Evolutionary conservation across 495 filamentous ascomycete species (phyloP), one percentile per base, ranked within the genome.

Genomic region (Hypomontagnella monticulosa): DNA sequence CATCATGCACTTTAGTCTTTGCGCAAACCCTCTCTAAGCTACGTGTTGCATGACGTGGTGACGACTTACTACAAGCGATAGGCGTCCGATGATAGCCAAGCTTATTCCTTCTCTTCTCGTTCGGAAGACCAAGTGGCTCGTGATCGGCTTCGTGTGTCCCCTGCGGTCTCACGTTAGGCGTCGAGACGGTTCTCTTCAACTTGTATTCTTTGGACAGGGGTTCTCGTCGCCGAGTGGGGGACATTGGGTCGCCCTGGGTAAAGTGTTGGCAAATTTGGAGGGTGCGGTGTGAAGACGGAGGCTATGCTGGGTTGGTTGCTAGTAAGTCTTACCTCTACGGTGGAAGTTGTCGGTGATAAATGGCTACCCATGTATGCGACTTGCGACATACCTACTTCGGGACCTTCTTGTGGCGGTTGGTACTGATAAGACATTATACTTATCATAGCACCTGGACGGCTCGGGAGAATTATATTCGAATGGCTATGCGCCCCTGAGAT

Each of bases 41-140:
- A 36, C 58, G 48, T 62, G 53, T 61, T 68, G 46, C 44, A 66
- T 36, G 54, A 42, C 36, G 54, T 50, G 62, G 54, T 27, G 42
- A 36, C 33, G 7, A 88, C 93, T 88, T 84, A 99, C 95, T 91
- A 83, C 95, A 99, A 67, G 95, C 95, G 75, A 98, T 92, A 56
- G 95, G 96, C 34, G 93, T 97, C 58, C 95, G 89, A 82, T 97
- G 94, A 76, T 99, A 99, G 30, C 95, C 95, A 52, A 99, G 83
- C 78, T 96, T 98, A 75, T 98, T 99, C 69, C 95, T 89, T 75
- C 91, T 90, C 79, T 95, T 97, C 71, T 97, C 93, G 40, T 80
- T 83, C 34, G 87, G 80, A 63, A 81, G 71, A 76, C 75, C 61
- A 78, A 80, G 76, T 77, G 70, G 36, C 1, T 49, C 50, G 48